A percentile compares a stretch with the other conserved stretches of the same genome.
phyloP scores from a whole-genome alignment of 768 basidiomycete genomes.

The Tricholoma hemisulphureum region DNA sequence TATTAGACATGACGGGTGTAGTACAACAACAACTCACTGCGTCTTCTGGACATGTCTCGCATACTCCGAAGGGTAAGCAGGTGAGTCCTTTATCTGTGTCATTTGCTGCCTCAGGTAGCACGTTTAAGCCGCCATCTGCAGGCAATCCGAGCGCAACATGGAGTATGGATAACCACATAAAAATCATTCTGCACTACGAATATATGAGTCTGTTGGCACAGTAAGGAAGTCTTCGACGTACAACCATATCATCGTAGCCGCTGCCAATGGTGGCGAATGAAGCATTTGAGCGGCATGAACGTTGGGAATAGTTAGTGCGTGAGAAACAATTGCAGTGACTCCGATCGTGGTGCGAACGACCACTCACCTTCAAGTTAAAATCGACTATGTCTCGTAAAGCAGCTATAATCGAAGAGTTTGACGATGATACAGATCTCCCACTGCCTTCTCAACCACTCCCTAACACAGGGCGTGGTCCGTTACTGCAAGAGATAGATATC shows the following conservation, averaged over 20 bases:
- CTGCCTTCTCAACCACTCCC: constrained; percentile 67
- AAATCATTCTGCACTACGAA: constrained; percentile 10
- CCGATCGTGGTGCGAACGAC: too few species aligned
- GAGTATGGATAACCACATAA: constrained; percentile 15
- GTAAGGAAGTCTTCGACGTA: constrained; percentile 14
- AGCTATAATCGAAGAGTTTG: constrained; percentile 77
- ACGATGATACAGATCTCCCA: constrained; percentile 92
- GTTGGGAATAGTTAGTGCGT: constrained; percentile 20
- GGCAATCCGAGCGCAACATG: constrained; percentile 11
- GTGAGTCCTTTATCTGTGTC: constrained; percentile 32
- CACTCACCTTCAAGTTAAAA: too few species aligned
- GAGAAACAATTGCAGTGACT: constrained; percentile 19
- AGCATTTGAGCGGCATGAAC: constrained; percentile 40
- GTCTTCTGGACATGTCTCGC: constrained; percentile 63
- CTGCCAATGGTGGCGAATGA: constrained; percentile 32
- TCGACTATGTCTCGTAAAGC: constrained; percentile 66
- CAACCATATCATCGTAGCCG: constrained; percentile 29
- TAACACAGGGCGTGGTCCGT: constrained; percentile 70
- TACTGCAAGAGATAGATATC: constrained; percentile 70
- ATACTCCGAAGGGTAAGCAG: constrained; percentile 58
- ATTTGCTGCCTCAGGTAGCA: constrained; percentile 15
- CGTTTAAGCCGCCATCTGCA: constrained; percentile 9
- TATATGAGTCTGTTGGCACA: neutral
- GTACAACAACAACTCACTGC: constrained; percentile 43
- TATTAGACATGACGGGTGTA: constrained; percentile 3